A percentile compares a stretch with the other conserved stretches of the same genome.
Conservation (phyloP, 208 protist species). For the Strigomonas galati region DNA sequence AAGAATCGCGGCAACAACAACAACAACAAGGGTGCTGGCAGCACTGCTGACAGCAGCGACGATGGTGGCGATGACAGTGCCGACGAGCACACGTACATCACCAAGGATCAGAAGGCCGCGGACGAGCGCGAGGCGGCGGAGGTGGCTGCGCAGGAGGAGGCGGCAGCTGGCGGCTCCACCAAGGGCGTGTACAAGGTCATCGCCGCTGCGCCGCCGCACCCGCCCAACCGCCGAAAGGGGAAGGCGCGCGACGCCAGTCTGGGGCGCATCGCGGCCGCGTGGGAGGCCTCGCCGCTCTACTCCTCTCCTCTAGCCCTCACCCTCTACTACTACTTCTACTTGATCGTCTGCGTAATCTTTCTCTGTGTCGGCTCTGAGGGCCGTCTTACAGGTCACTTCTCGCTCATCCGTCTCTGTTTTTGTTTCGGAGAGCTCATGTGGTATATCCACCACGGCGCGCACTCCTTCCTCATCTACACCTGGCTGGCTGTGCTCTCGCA, state of each 20-base stretch:
- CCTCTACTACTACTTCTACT: constrained; percentile 56
- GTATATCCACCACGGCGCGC: constrained; percentile 43
- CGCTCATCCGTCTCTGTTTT: constrained; percentile 29
- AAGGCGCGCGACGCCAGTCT: constrained; percentile 7
- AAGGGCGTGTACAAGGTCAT: constrained; percentile 13
- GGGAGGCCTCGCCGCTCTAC: constrained; percentile 32
- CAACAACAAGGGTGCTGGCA: neutral
- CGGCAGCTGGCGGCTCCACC: neutral
- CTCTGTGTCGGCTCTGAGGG: constrained; percentile 39
- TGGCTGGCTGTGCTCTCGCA: constrained; percentile 37
- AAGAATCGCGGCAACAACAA: constrained; percentile 4
- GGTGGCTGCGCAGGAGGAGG: neutral
- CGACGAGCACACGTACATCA: constrained; percentile 24
- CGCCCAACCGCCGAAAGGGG: neutral
- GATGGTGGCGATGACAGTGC: neutral
- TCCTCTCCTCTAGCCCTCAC: constrained; percentile 38
- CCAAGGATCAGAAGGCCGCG: neutral
- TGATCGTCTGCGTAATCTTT: constrained; percentile 26
- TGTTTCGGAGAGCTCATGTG: constrained; percentile 37
- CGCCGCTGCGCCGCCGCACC: neutral
- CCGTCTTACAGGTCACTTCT: constrained; percentile 35
- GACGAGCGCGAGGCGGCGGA: constrained; percentile 5
- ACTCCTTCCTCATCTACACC: constrained; percentile 46
- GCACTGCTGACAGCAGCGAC: neutral
- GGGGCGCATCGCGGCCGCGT: constrained; percentile 12